Percentiles rank a stretch among this genome's conserved stretches.
These are phyloP conservation scores for Stentor coeruleus DNA, from an alignment of 73 alveolate species.

Conservation along the genomic window DNA sequence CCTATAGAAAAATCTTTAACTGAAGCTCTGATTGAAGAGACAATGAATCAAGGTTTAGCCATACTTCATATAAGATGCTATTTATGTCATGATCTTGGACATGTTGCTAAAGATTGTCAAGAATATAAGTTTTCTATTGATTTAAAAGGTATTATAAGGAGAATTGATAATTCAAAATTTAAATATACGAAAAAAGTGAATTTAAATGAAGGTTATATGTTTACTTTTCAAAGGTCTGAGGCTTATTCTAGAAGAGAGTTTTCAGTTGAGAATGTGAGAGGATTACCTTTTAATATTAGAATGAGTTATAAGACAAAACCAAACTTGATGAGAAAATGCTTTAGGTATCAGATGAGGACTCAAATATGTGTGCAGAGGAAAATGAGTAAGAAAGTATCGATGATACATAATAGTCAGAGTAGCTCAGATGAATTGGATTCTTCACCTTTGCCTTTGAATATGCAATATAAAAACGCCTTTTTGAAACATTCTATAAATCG, in stretches of 20 bases:
- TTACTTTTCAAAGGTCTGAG: neutral
- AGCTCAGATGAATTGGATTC: neutral
- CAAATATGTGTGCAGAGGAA: neutral
- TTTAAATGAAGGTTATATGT: neutral
- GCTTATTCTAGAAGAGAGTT: neutral
- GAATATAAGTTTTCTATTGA: neutral
- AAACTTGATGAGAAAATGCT: too few species aligned
- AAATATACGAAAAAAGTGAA: neutral
- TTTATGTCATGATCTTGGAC: neutral
- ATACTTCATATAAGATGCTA: neutral
- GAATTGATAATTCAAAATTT: neutral
- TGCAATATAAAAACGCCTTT: neutral
- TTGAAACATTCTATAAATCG: too few species aligned
- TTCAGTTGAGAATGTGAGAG: too few species aligned
- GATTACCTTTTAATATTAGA: too few species aligned
- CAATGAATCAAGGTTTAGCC: neutral
- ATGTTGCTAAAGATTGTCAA: neutral
- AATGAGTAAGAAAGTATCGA: neutral
- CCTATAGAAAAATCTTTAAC: conserved; percentile 3
- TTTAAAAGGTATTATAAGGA: too few species aligned
- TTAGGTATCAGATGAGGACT: neutral
- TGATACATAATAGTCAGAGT: neutral
- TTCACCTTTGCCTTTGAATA: neutral
- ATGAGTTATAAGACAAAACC: neutral
- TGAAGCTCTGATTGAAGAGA: neutral